phyloP scores from a whole-genome alignment of 2,329 filamentous ascomycete species.

The Tolypocladium album region DNA sequence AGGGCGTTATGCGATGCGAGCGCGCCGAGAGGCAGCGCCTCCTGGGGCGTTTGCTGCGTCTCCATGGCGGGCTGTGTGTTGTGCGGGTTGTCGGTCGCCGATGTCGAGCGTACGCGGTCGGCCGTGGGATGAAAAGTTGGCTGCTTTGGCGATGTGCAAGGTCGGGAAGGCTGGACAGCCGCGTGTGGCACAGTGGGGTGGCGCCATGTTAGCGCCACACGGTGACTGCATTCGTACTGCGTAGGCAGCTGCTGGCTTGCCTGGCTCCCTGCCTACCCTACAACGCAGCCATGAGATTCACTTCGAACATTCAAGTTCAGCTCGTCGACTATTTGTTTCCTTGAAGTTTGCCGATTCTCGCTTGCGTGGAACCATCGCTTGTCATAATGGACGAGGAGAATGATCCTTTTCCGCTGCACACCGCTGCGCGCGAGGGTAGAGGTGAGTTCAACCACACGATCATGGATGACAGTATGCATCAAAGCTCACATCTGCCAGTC shows the following conservation, averaged over 20 bases:
- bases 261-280: not conserved
- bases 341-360: no score
- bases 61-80: conserved; percentile 17
- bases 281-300: not conserved
- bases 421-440: conserved; percentile 75
- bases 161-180: conserved; percentile 13
- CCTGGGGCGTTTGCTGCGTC: conserved; percentile 18
- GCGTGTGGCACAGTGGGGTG: conserved; percentile 16
- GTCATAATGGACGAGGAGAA: conserved; percentile 22
- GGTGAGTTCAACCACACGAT: conserved; percentile 37
- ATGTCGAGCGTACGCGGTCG: not conserved
- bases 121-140: conserved; percentile 10
- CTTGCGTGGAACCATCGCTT: not conserved
- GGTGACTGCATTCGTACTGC: not conserved
- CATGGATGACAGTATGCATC: no score
- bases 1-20: conserved; percentile 24
- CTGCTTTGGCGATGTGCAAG: not conserved
- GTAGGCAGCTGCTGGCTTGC: not conserved
- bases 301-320: not conserved
- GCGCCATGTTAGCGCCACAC: not conserved
- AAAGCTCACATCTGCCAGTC: conserved; percentile 1
- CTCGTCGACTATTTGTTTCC: not conserved
- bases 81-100: conserved; percentile 1
- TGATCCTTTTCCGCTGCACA: conserved; percentile 74
- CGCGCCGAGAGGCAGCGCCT: conserved; percentile 21